Percentiles rank a stretch among this genome's conserved stretches.
These are phyloP conservation scores for Cotoneaster glaucophyllus DNA, from an alignment of 306 rosid genomes.

Conservation along the genomic window DNA sequence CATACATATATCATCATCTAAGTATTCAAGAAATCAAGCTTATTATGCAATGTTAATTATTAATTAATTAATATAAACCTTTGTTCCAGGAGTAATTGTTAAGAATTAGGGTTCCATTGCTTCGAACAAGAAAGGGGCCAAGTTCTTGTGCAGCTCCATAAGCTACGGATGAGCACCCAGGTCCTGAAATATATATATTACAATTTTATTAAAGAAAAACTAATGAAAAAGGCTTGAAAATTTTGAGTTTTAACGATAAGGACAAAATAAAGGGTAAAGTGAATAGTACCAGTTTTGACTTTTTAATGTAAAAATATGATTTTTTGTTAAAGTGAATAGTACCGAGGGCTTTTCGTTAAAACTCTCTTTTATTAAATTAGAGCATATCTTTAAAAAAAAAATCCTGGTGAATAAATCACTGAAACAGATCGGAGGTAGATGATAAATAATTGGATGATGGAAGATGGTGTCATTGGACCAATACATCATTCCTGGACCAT, in stretches of 20 bases:
- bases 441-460: not conserved
- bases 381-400: too few relatives aligned
- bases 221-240: too few relatives aligned
- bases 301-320: too few relatives aligned
- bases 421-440: too few relatives aligned
- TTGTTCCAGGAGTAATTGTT: constrained; percentile 57
- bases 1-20: not conserved
- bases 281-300: too few relatives aligned
- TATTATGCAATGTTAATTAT: not conserved
- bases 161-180: constrained; percentile 66
- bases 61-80: constrained; percentile 17
- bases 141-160: constrained; percentile 73
- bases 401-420: too few relatives aligned
- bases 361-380: too few relatives aligned
- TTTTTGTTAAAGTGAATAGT: too few relatives aligned
- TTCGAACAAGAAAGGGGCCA: constrained; percentile 57
- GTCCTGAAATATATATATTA: constrained; percentile 37
- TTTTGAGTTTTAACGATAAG: too few relatives aligned
- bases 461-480: not conserved
- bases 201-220: too few relatives aligned
- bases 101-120: constrained; percentile 20
- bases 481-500: not conserved
- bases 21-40: not conserved
- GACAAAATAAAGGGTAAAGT: too few relatives aligned
- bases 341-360: too few relatives aligned